Conservation (phyloP, 495 filamentous ascomycete genomes). For the Penicillium ucsense region DNA sequence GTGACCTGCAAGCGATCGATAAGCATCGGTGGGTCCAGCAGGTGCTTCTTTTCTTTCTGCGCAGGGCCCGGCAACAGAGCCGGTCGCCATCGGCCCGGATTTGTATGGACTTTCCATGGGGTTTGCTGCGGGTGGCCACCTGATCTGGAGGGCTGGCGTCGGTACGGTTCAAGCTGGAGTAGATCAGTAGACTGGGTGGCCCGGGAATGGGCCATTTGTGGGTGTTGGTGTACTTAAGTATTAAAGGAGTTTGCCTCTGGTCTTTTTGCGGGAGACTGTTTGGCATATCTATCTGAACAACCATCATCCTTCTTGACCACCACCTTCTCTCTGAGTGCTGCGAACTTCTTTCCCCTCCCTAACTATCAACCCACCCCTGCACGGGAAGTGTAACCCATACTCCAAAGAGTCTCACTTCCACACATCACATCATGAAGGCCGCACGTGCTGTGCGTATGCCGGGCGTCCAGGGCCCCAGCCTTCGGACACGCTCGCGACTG, state of each 20-base stretch:
- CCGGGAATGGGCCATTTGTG: background rate
- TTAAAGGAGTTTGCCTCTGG: too few relatives aligned
- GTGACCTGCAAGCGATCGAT: constrained; percentile 30
- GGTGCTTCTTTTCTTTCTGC: background rate
- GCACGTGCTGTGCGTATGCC: constrained; percentile 24
- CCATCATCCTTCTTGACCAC: too few relatives aligned
- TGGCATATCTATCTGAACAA: too few relatives aligned
- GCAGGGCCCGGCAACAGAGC: background rate
- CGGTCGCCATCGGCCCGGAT: constrained; percentile 1
- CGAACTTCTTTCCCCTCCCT: background rate
- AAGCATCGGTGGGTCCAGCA: background rate
- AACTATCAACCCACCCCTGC: constrained; percentile 36
- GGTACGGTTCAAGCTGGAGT: background rate
- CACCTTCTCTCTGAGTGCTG: too few relatives aligned
- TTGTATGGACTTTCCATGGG: constrained; percentile 41
- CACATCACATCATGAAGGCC: constrained; percentile 21
- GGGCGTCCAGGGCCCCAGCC: constrained; percentile 8
- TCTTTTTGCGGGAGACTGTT: too few relatives aligned
- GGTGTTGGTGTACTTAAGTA: too few relatives aligned
- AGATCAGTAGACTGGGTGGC: too few relatives aligned
- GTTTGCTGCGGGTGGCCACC: constrained; percentile 33
- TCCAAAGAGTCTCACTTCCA: background rate
- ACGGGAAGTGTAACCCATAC: background rate
- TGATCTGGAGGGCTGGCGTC: background rate
- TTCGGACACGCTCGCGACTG: constrained; percentile 11